A percentile compares a stretch with the other conserved stretches of the same genome.
Evolutionary conservation across 2,329 filamentous ascomycete genomes (phyloP).

Genomic region (Macrophomina tecta): DNA sequence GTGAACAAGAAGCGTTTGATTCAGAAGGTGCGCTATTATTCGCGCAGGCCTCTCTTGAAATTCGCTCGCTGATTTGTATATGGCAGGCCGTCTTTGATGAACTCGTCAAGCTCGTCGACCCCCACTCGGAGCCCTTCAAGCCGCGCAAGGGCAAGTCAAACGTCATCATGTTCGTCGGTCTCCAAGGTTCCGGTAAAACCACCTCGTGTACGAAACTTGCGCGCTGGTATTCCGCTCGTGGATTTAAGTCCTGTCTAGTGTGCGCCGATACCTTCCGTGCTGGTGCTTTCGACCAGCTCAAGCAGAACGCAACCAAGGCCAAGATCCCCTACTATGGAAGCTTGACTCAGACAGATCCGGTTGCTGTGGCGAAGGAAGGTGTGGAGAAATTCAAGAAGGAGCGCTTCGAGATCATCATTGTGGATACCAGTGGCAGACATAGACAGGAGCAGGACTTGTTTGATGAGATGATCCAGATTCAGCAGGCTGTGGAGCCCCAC

Average conservation of each 20-base stretch:
- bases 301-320: conserved; percentile 98
- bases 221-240: conserved; percentile 89
- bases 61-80: neutral
- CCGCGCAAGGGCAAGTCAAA: conserved; percentile 96
- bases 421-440: conserved; percentile 95
- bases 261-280: conserved; percentile 99
- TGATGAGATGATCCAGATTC: conserved; percentile 97
- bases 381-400: conserved; percentile 99
- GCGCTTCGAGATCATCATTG: conserved; percentile 96
- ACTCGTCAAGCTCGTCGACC: conserved; percentile 92
- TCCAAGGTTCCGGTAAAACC: conserved; percentile 97
- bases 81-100: conserved; percentile 84
- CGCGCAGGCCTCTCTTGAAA: neutral
- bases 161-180: conserved; percentile 98
- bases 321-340: conserved; percentile 99
- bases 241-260: conserved; percentile 90
- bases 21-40: conserved; percentile 67
- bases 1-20: conserved; percentile 99
- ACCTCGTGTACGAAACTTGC: conserved; percentile 98
- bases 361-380: conserved; percentile 90
- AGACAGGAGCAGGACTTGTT: conserved; percentile 94
- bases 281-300: conserved; percentile 96
- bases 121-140: conserved; percentile 93
- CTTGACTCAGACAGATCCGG: conserved; percentile 93
- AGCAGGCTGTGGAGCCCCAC: conserved; percentile 85